phyloP scores from a whole-genome alignment of 1,284 basidiomycete genomes.

The Apiotrichum sp. region DNA sequence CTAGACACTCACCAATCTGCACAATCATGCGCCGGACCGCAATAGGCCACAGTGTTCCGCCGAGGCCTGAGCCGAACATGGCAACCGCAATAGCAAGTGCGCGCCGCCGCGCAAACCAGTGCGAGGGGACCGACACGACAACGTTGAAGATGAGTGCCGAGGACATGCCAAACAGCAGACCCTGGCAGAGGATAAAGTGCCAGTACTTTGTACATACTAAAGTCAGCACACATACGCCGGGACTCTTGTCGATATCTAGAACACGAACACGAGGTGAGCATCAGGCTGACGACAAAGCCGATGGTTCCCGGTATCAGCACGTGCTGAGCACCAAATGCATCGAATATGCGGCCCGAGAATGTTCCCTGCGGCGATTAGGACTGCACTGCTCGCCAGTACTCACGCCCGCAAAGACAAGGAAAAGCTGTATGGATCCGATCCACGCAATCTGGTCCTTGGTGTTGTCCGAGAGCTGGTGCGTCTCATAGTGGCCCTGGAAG shows the following conservation, averaged over 20 bases:
- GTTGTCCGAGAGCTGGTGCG: constrained; percentile 14
- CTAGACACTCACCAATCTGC: constrained; percentile 1
- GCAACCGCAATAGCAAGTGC: constrained; percentile 31
- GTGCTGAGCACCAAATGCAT: constrained; percentile 38
- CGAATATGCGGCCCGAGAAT: constrained; percentile 15
- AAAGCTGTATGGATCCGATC: constrained; percentile 65
- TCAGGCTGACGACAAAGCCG: constrained; percentile 47
- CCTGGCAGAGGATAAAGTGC: constrained; percentile 46
- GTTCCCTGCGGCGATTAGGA: constrained; percentile 40
- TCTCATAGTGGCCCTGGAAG: constrained; percentile 28
- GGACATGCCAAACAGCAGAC: constrained; percentile 22
- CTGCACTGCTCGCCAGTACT: background rate
- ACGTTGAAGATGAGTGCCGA: constrained; percentile 52
- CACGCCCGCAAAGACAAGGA: constrained; percentile 46
- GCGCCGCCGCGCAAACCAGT: constrained; percentile 48
- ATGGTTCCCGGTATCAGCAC: constrained; percentile 49
- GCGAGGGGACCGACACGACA: constrained; percentile 50
- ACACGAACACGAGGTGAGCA: constrained; percentile 1
- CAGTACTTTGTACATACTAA: constrained; percentile 55
- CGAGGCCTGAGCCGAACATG: constrained; percentile 29
- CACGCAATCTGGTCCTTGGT: constrained; percentile 50
- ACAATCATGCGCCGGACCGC: constrained; percentile 3
- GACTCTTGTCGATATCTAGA: no score
- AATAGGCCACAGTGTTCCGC: constrained; percentile 38
- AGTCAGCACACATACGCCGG: background rate